A percentile compares a stretch with the other conserved stretches of the same genome.
These are phyloP conservation scores for Stephania japonica DNA, from an alignment of 164 flowering plant species.

Conservation along the genomic window DNA sequence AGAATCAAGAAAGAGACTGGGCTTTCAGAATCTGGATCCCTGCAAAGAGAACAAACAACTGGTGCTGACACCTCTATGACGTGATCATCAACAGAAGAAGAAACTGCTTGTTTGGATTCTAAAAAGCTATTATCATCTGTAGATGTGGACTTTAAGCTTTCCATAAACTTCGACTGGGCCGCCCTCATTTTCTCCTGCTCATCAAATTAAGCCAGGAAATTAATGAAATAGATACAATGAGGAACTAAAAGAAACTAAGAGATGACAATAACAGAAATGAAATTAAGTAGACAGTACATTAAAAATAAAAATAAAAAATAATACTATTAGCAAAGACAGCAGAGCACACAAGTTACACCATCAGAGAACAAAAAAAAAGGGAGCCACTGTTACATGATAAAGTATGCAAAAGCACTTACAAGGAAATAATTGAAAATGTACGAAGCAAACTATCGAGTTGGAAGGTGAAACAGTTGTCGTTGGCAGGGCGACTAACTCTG, in stretches of 20 bases:
- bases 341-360: neutral
- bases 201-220: constrained; percentile 4
- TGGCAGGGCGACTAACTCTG: too few species aligned
- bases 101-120: constrained; percentile 27
- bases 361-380: too few species aligned
- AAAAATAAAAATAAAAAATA: neutral
- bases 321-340: neutral
- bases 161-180: constrained; percentile 82
- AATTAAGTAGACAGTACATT: neutral
- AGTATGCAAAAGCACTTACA: too few species aligned
- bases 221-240: neutral
- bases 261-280: neutral
- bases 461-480: too few species aligned
- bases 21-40: constrained; percentile 59
- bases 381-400: too few species aligned
- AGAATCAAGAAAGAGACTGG: constrained; percentile 70
- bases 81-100: constrained; percentile 20
- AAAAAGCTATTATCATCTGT: constrained; percentile 32
- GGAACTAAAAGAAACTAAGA: neutral
- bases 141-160: constrained; percentile 38
- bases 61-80: constrained; percentile 32
- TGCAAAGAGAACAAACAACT: constrained; percentile 79
- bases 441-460: too few species aligned
- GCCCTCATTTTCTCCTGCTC: constrained; percentile 87
- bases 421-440: too few species aligned